phyloP scores from a whole-genome alignment of 2,329 filamentous ascomycete species.

The Trichophyton schoenleinii region DNA sequence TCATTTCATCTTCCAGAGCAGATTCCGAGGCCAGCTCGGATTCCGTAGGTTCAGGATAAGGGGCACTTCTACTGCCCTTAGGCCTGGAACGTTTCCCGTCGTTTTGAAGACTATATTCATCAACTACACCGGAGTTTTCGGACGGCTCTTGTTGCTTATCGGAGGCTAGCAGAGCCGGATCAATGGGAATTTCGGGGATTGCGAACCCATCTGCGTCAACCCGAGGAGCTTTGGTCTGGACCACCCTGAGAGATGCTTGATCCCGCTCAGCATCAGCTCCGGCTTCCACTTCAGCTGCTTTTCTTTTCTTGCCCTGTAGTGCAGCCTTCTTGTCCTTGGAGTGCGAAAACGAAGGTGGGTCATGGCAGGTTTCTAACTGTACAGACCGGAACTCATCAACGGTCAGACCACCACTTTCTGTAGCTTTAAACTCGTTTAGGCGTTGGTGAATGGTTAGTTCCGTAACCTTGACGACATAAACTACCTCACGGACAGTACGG shows the following conservation, averaged over 20 bases:
- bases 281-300: slow-evolving; percentile 34
- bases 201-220: slow-evolving; percentile 57
- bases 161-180: slow-evolving; percentile 27
- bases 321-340: slow-evolving; percentile 46
- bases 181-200: slow-evolving; percentile 43
- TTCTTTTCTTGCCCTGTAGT: slow-evolving; percentile 30
- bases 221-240: slow-evolving; percentile 21
- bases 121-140: background rate
- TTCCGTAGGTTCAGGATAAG: slow-evolving; percentile 42
- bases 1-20: slow-evolving; percentile 55
- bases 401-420: slow-evolving; percentile 70
- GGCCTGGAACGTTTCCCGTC: slow-evolving; percentile 14
- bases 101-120: background rate
- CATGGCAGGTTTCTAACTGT: slow-evolving; percentile 52
- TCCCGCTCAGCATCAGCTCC: slow-evolving; percentile 35
- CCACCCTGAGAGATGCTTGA: slow-evolving; percentile 10
- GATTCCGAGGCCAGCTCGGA: slow-evolving; percentile 49
- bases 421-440: slow-evolving; percentile 79
- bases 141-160: slow-evolving; percentile 6
- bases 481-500: slow-evolving; percentile 80
- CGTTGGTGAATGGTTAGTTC: slow-evolving; percentile 87
- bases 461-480: slow-evolving; percentile 96
- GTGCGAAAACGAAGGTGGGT: slow-evolving; percentile 65
- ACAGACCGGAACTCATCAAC: slow-evolving; percentile 64
- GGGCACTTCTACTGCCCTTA: slow-evolving; percentile 22